Evolutionary conservation across 2,329 filamentous ascomycete genomes (phyloP), one percentile per base, ranked within the genome.

Genomic region (Ophiostoma australiae): DNA sequence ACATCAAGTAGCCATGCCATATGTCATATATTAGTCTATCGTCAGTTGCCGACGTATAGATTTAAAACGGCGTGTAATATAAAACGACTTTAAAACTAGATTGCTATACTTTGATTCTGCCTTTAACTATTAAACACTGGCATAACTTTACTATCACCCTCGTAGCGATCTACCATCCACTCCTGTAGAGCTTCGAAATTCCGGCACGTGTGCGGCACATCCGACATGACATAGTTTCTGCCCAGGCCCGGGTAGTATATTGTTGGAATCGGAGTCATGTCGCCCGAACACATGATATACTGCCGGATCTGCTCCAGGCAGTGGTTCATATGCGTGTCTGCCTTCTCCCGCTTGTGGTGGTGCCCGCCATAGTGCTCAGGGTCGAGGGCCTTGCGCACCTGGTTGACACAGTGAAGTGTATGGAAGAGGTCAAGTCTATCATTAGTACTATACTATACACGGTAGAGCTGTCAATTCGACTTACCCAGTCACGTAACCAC

Each of bases 221-320:
- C 74, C n/a, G 74, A 74, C 48, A 74, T 74, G 41, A 74, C 70
- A 63, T 76, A 75, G 33, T 74, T 75, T 31, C 74, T 72, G 1
- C 72, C 71, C 1, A 73, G 72, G 10, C 69, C 70, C 3, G 68
- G 48, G 55, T 73, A 73, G 70, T 71, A 76, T 63, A 70, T 68
- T 13, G 74, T 75, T 15, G 72, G 72, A 13, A 75, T 72, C 1
- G 73, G 69, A 7, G 75, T 76, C 52, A 75, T 74, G 69, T 74
- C 73, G 15, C 74, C 75, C 2, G 73, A 70, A 61, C 75, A 76
- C 70, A 74, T 71, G 33, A 76, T 69, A 48, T 74, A 74, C 68
- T 76, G 75, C 0, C 75, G 73, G 3, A 76, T 72, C 20, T 73
- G 65, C 55, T 75, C 74, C 20, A 76, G 69, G 44, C 75, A 76